phyloP scores from a whole-genome alignment of 805 yeast species.

The Yarrowia porcina region DNA sequence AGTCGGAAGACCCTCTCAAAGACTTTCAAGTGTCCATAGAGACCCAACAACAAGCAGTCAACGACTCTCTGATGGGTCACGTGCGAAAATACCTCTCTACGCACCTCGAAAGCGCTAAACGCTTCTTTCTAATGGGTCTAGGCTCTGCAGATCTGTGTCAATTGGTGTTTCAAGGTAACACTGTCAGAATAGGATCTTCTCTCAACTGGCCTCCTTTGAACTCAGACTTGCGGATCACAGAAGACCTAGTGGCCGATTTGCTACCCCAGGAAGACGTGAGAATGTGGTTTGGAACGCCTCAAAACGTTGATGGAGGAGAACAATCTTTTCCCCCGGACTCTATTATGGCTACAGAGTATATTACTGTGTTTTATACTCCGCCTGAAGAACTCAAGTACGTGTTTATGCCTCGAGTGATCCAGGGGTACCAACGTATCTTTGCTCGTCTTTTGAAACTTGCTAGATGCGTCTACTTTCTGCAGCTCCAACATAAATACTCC shows the following conservation, averaged over 20 bases:
- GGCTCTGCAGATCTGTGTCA: not conserved
- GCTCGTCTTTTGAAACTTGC: not conserved
- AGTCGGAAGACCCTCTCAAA: not conserved
- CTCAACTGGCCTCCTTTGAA: constrained; percentile 8
- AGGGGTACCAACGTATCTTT: not conserved
- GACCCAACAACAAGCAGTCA: not conserved
- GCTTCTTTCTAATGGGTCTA: not conserved
- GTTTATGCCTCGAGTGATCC: not conserved
- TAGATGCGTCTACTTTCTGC: not conserved
- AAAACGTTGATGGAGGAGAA: not conserved
- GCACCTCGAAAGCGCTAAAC: not conserved
- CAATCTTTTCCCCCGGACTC: not conserved
- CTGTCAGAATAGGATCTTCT: not conserved
- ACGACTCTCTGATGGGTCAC: not conserved
- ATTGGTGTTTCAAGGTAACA: not conserved
- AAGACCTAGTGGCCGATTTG: not conserved
- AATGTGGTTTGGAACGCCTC: constrained; percentile 4
- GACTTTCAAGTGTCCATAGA: not conserved
- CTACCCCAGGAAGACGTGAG: not conserved
- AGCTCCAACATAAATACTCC: not conserved
- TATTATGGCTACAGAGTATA: not conserved
- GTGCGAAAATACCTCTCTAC: not conserved
- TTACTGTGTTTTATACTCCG: not conserved
- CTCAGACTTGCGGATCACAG: not conserved
- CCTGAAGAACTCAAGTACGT: constrained; percentile 11